These are phyloP conservation scores for Metschnikowia picachoensis DNA, from an alignment of 805 yeast genomes.

Conservation along the genomic window DNA sequence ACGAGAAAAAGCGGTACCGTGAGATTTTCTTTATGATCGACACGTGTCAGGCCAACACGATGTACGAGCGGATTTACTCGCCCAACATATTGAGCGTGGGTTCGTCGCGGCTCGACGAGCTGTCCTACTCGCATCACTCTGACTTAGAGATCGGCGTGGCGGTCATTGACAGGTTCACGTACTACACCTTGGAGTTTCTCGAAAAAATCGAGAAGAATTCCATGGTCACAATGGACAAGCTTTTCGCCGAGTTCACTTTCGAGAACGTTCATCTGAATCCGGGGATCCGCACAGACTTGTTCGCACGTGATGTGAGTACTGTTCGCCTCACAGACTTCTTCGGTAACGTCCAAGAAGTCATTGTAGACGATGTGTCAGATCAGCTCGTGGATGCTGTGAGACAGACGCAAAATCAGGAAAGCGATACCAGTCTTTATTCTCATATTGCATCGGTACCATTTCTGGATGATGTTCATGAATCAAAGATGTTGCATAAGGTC, in stretches of 20 bases:
- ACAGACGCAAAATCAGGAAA: neutral
- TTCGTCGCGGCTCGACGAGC: slow-evolving; percentile 80
- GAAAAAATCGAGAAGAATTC: slow-evolving; percentile 80
- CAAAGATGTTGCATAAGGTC: slow-evolving; percentile 14
- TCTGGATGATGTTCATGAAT: slow-evolving; percentile 6
- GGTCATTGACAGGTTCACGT: slow-evolving; percentile 94
- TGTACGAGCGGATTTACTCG: slow-evolving; percentile 88
- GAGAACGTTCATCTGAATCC: slow-evolving; percentile 88
- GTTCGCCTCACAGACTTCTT: slow-evolving; percentile 89
- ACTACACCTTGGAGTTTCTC: slow-evolving; percentile 81
- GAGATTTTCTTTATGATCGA: slow-evolving; percentile 97
- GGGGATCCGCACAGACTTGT: slow-evolving; percentile 85
- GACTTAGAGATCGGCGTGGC: slow-evolving; percentile 97
- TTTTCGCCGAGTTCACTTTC: slow-evolving; percentile 79
- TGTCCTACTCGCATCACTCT: slow-evolving; percentile 92
- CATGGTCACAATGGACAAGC: slow-evolving; percentile 68
- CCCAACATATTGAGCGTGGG: slow-evolving; percentile 94
- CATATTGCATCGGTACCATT: slow-evolving; percentile 5
- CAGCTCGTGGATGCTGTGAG: slow-evolving; percentile 33
- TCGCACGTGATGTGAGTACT: slow-evolving; percentile 57
- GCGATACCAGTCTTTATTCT: neutral
- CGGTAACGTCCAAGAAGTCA: slow-evolving; percentile 82
- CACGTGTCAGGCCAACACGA: slow-evolving; percentile 97
- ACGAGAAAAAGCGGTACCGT: slow-evolving; percentile 90
- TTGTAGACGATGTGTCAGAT: slow-evolving; percentile 54